These are phyloP conservation scores for Paraphaeosphaeria minitans DNA, from an alignment of 2,329 filamentous ascomycete genomes.

Conservation along the genomic window DNA sequence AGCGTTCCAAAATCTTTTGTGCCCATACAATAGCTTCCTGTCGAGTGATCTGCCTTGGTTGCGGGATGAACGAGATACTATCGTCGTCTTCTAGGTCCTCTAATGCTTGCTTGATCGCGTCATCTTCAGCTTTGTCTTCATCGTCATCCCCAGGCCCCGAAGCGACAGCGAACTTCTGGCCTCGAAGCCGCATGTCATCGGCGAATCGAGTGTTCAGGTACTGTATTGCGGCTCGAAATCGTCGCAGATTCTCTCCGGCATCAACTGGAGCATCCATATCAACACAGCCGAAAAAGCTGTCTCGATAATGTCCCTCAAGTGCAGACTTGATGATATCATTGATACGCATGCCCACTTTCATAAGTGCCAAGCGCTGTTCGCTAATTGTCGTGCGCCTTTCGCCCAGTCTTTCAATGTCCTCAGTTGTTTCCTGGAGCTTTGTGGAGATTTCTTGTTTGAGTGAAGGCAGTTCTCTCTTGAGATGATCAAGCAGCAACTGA, in stretches of 20 bases:
- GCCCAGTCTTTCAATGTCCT: constrained; percentile 56
- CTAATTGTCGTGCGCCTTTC: constrained; percentile 50
- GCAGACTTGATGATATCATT: constrained; percentile 53
- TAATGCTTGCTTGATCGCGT: constrained; percentile 19
- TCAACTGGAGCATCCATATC: constrained; percentile 24
- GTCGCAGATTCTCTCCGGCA: constrained; percentile 42
- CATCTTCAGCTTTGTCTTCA: constrained; percentile 7
- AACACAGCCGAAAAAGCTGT: constrained; percentile 56
- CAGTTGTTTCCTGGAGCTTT: constrained; percentile 31
- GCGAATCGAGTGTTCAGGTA: constrained; percentile 57
- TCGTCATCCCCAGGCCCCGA: constrained; percentile 22
- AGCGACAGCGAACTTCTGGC: constrained; percentile 49
- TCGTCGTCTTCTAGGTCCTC: constrained; percentile 4
- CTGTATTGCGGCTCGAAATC: constrained; percentile 62
- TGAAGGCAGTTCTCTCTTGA: constrained; percentile 43
- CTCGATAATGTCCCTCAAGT: constrained; percentile 58
- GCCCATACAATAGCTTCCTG: constrained; percentile 51
- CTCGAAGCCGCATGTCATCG: constrained; percentile 48
- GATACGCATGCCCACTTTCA: constrained; percentile 54
- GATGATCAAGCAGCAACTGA: constrained; percentile 51
- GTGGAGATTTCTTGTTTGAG: constrained; percentile 38
- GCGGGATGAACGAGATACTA: constrained; percentile 10
- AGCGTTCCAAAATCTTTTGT: constrained; percentile 47
- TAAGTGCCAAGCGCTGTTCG: constrained; percentile 58
- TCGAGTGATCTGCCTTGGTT: constrained; percentile 33